phyloP scores from a whole-genome alignment of 1,284 basidiomycete species.

The Naganishia liquefaciens region DNA sequence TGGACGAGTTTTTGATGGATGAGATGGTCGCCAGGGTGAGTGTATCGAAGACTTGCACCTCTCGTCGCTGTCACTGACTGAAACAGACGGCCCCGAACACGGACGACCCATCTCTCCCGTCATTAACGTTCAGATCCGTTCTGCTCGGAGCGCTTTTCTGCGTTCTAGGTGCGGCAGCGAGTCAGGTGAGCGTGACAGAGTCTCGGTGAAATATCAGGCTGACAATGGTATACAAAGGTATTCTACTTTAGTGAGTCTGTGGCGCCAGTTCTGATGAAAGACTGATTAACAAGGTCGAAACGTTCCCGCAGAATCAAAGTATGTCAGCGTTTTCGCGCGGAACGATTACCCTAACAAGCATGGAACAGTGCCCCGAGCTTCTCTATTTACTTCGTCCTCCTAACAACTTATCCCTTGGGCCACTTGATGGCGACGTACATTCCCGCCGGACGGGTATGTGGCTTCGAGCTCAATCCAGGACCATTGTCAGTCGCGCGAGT shows the following conservation, averaged over 20 bases:
- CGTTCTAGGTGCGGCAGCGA: slow-evolving; percentile 57
- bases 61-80: not conserved
- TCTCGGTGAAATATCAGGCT: not conserved
- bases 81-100: slow-evolving; percentile 55
- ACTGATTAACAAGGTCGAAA: not conserved
- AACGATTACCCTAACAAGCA: not conserved
- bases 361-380: slow-evolving; percentile 55
- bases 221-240: slow-evolving; percentile 35
- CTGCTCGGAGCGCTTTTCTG: slow-evolving; percentile 60
- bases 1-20: slow-evolving; percentile 28
- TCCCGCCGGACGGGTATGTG: slow-evolving; percentile 46
- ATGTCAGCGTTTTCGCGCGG: not conserved
- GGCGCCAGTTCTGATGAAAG: not conserved
- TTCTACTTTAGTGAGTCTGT: slow-evolving; percentile 54
- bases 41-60: not conserved
- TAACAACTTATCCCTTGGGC: slow-evolving; percentile 57
- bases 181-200: slow-evolving; percentile 24
- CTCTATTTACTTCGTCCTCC: slow-evolving; percentile 60
- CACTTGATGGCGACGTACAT: slow-evolving; percentile 51
- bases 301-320: slow-evolving; percentile 23
- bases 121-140: slow-evolving; percentile 58
- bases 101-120: slow-evolving; percentile 59
- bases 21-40: slow-evolving; percentile 32
- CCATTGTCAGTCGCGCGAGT: slow-evolving; percentile 55
- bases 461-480: slow-evolving; percentile 56